phyloP scores from a whole-genome alignment of 192 early-diverging fungal species.

The Linnemannia exigua region DNA sequence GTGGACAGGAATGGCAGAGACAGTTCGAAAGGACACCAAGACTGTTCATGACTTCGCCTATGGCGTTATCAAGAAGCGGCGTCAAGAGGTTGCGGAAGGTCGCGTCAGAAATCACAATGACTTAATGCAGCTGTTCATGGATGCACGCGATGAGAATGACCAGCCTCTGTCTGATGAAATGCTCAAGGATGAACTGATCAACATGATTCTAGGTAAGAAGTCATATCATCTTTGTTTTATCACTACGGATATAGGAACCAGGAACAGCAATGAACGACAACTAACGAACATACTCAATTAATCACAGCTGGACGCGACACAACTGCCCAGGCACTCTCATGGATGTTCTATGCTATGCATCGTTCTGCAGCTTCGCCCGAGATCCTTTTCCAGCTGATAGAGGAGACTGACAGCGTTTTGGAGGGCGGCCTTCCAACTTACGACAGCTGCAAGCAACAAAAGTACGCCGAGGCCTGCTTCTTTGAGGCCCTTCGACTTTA shows the following conservation, averaged over 20 bases:
- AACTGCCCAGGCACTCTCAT: slow-evolving; percentile 67
- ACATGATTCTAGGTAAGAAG: slow-evolving; percentile 47
- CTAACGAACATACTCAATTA: not conserved
- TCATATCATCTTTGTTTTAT: not conserved
- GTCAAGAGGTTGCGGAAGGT: not conserved
- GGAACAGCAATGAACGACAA: not conserved
- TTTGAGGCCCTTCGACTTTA: slow-evolving; percentile 74
- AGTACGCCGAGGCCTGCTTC: slow-evolving; percentile 59
- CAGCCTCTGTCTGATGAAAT: slow-evolving; percentile 47
- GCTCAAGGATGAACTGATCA: slow-evolving; percentile 63
- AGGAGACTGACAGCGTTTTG: slow-evolving; percentile 49
- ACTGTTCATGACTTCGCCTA: slow-evolving; percentile 42
- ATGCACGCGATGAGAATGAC: slow-evolving; percentile 55
- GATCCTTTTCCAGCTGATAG: slow-evolving; percentile 30
- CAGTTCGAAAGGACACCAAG: slow-evolving; percentile 29
- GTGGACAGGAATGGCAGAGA: slow-evolving; percentile 28
- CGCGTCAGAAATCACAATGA: slow-evolving; percentile 25
- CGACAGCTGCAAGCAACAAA: slow-evolving; percentile 37
- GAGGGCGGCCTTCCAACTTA: slow-evolving; percentile 8
- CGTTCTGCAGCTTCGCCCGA: slow-evolving; percentile 44
- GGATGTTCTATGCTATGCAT: slow-evolving; percentile 64
- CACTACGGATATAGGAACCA: no score
- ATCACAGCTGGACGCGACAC: slow-evolving; percentile 62
- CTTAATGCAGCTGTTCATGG: slow-evolving; percentile 62
- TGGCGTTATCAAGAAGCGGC: slow-evolving; percentile 36